Evolutionary conservation across 768 basidiomycete genomes (phyloP).

Genomic region (Boletus pseudo-olivaceus): DNA sequence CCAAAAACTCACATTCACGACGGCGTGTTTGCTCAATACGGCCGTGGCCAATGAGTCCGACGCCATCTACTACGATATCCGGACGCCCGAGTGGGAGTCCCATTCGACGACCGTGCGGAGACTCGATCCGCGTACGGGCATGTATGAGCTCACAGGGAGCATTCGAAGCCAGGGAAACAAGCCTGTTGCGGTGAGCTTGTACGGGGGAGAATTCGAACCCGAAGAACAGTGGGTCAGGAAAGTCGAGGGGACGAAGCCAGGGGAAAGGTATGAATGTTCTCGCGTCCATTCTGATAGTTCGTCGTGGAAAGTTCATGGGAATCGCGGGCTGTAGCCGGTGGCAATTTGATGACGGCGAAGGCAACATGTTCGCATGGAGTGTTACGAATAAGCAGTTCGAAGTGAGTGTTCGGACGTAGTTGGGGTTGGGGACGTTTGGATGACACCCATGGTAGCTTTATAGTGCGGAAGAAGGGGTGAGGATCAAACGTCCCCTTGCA

Average conservation of each 20-base stretch:
- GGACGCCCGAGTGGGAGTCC: slow-evolving; percentile 37
- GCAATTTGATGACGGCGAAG: slow-evolving; percentile 25
- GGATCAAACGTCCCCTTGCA: slow-evolving; percentile 30
- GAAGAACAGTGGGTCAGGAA: slow-evolving; percentile 32
- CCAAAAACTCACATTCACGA: slow-evolving; percentile 37
- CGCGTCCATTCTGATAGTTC: not conserved
- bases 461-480: slow-evolving; percentile 23
- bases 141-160: slow-evolving; percentile 31
- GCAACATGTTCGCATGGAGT: slow-evolving; percentile 21
- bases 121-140: slow-evolving; percentile 28
- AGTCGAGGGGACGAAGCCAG: slow-evolving; percentile 12
- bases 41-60: slow-evolving; percentile 37
- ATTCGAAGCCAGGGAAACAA: slow-evolving; percentile 31
- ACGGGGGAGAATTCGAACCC: slow-evolving; percentile 24
- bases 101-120: slow-evolving; percentile 33
- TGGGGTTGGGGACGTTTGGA: not conserved
- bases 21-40: slow-evolving; percentile 35
- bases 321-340: slow-evolving; percentile 10
- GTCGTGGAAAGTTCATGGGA: not conserved
- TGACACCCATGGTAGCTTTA: slow-evolving; percentile 23
- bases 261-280: slow-evolving; percentile 11
- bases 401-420: not conserved
- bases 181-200: slow-evolving; percentile 30
- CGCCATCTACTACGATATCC: slow-evolving; percentile 39
- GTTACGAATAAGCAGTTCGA: slow-evolving; percentile 8